phyloP scores from a whole-genome alignment of 768 basidiomycete genomes.

The Nidularia pulvinata region DNA sequence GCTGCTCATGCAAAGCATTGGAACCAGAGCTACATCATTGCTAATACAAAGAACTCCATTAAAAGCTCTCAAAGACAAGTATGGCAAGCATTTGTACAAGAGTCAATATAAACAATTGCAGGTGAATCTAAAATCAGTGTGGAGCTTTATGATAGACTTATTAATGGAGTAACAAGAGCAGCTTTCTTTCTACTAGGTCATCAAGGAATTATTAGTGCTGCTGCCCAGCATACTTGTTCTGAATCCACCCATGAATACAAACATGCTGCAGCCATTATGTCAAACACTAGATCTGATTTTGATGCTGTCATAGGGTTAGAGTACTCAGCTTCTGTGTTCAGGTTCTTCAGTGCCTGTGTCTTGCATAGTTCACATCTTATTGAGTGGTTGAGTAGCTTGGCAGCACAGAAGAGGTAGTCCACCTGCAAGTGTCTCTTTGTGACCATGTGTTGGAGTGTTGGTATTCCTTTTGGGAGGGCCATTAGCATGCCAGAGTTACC shows the following conservation, averaged over 20 bases:
- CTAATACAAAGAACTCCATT: not conserved
- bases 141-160: not conserved
- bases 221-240: not conserved
- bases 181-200: not conserved
- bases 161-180: not conserved
- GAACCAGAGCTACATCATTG: not conserved
- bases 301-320: not conserved
- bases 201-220: not conserved
- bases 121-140: not conserved
- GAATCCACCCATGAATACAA: not conserved
- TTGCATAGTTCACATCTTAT: constrained; percentile 18
- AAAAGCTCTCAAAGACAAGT: not conserved
- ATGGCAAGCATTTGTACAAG: not conserved
- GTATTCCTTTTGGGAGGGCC: constrained; percentile 22
- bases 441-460: constrained; percentile 26
- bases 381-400: constrained; percentile 9
- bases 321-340: not conserved
- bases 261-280: too few relatives aligned
- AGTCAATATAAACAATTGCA: not conserved
- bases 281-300: not conserved
- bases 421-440: constrained; percentile 31
- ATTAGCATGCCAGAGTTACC: constrained; percentile 23
- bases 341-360: not conserved
- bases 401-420: constrained; percentile 39
- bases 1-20: not conserved